Base-by-base conservation (phyloP, 2,329 filamentous ascomycete species). In the Aureobasidium leucospermi region DNA sequence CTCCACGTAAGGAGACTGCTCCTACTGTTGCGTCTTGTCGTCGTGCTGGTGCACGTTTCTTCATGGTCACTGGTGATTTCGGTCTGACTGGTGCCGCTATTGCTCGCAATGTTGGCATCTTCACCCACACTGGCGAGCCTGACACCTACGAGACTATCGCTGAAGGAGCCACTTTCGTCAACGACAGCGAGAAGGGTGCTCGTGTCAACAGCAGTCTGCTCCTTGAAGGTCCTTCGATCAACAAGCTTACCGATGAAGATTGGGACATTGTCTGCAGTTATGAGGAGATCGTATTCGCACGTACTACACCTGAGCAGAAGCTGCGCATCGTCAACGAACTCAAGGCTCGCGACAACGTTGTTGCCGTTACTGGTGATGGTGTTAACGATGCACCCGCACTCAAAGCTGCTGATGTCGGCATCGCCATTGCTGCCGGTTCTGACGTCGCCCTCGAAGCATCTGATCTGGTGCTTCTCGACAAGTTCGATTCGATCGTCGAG, bases 401-500 rank as follows among this genome's bases (percentile, higher is more conserved):
- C 13, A 75, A 76, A 63, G 72, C 71, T 16, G 75, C 75, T 3
- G 75, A 78, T 61, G 74, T 77, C 11, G 75, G 75, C 62, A 75
- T 77, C 41, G 75, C 74, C 28, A 77, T 77, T 23, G 60, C 48
- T 19, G 55, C 53, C 29, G 60, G 60, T 16, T 43, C 32, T 10
- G 60, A 61, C n/a, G 60, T 61, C 19, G 60, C 60, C 1, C 53
- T 61, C 72, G 87, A 86, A 36, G 88, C 88, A 72, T 76, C 88
- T 66, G 69, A 93, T 67, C 91, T 94, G 80, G 88, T 94, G 31
- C 77, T 94, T 39, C 89, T 87, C 0, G 89, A 92, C 74, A 90
- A 91, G 73, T 93, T 93, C 73, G 88, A 89, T 65, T 88, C 85
- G 0, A 92, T 93, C 63, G 85, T 93, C 13, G 83, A 88, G 38